Evolutionary conservation across 2,329 filamentous ascomycete species (phyloP).

Genomic region (Fusarium nelsonii): DNA sequence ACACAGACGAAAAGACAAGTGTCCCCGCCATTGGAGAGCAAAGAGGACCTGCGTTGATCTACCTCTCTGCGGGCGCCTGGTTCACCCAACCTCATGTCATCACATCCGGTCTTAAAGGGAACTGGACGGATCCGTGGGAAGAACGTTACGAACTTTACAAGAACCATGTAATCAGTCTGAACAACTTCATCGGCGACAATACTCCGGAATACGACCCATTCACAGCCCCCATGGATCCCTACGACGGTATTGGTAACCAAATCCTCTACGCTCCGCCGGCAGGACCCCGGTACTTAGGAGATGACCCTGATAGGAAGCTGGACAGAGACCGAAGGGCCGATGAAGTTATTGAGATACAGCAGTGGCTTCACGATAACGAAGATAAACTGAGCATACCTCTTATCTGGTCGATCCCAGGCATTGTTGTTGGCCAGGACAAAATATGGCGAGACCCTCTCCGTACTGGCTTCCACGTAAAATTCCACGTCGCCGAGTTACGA

Average conservation of each 20-base stretch:
- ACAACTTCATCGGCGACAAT: background rate
- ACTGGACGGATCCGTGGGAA: background rate
- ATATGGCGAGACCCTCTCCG: conserved; percentile 15
- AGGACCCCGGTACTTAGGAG: conserved; percentile 34
- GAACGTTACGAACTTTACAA: background rate
- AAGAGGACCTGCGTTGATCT: background rate
- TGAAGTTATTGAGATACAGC: conserved; percentile 12
- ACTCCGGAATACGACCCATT: background rate
- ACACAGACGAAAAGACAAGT: background rate
- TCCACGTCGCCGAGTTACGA: conserved; percentile 18
- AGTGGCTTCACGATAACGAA: background rate
- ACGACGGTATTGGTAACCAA: conserved; percentile 46
- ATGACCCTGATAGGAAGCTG: conserved; percentile 6
- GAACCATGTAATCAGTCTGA: background rate
- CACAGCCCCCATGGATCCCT: conserved; percentile 32
- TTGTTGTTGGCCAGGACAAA: conserved; percentile 15
- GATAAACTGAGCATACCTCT: conserved; percentile 22
- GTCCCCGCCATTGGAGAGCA: background rate
- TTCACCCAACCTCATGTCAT: background rate
- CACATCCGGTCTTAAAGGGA: too few species aligned
- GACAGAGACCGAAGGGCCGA: conserved; percentile 7
- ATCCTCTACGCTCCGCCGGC: conserved; percentile 46
- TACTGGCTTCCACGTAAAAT: conserved; percentile 47
- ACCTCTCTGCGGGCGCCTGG: conserved; percentile 1
- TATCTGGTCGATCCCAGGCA: conserved; percentile 25